Conservation (phyloP, 2,329 filamentous ascomycete species). For the Cytospora schulzeri region DNA sequence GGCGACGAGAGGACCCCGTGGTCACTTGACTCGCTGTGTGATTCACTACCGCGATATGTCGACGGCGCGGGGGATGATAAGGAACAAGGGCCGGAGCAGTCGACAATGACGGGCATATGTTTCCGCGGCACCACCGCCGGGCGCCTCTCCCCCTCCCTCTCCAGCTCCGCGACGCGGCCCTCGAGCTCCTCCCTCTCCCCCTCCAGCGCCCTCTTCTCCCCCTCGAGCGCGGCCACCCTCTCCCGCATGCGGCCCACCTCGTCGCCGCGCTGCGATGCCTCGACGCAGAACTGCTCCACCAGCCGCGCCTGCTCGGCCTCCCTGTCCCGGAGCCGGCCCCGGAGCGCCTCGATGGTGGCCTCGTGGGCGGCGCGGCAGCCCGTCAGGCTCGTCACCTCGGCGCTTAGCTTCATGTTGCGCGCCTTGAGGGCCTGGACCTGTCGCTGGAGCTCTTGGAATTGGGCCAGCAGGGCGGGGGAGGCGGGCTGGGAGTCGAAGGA, state of each 20-base stretch:
- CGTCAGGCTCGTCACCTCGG: not conserved
- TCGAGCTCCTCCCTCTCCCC: slow-evolving; percentile 19
- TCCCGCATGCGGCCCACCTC: not conserved
- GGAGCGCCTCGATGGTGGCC: slow-evolving; percentile 12
- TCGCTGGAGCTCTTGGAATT: slow-evolving; percentile 10
- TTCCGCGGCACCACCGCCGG: not conserved
- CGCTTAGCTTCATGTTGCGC: not conserved
- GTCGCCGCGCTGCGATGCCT: not conserved
- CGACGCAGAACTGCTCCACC: slow-evolving; percentile 15
- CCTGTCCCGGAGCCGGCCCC: slow-evolving; percentile 8
- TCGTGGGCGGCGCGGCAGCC: slow-evolving; percentile 12
- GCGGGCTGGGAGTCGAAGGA: not conserved
- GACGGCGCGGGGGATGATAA: not conserved
- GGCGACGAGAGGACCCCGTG: not conserved
- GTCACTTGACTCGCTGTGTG: not conserved
- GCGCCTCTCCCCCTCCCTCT: not conserved
- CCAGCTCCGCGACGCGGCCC: slow-evolving; percentile 19
- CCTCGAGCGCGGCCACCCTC: slow-evolving; percentile 2
- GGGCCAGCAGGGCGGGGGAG: not conserved
- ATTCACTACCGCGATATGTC: not conserved
- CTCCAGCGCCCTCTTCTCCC: slow-evolving; percentile 20
- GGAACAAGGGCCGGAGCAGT: not conserved
- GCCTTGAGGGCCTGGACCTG: slow-evolving; percentile 10
- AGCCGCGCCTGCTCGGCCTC: slow-evolving; percentile 13
- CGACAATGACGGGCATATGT: not conserved